A percentile compares a stretch with the other conserved stretches of the same genome.
Evolutionary conservation across 2,329 filamentous ascomycete genomes (phyloP).

Genomic region (Clonostachys chloroleuca): DNA sequence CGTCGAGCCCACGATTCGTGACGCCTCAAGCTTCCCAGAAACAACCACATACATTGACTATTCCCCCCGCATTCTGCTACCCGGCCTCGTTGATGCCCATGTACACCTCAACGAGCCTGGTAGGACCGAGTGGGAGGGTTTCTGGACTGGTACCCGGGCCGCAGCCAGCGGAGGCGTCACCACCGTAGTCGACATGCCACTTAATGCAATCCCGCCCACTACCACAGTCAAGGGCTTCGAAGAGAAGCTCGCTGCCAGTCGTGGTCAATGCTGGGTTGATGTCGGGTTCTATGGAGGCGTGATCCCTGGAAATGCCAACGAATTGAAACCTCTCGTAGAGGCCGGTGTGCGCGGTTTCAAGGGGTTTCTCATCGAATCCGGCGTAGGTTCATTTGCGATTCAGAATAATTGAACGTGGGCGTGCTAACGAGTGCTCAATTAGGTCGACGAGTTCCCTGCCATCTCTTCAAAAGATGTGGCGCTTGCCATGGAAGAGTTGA

Average conservation of each 20-base stretch:
- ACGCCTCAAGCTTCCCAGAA: constrained; percentile 66
- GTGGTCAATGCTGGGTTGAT: constrained; percentile 93
- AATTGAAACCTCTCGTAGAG: constrained; percentile 76
- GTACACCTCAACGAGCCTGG: constrained; percentile 97
- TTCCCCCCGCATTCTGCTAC: constrained; percentile 78
- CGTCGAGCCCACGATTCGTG: constrained; percentile 70
- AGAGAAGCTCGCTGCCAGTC: constrained; percentile 80
- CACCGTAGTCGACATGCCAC: constrained; percentile 94
- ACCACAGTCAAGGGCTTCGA: constrained; percentile 79
- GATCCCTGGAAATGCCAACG: constrained; percentile 79
- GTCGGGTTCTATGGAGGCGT: constrained; percentile 98
- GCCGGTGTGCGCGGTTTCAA: constrained; percentile 94
- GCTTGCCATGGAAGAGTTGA: constrained; percentile 75
- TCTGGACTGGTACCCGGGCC: constrained; percentile 89
- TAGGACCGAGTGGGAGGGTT: constrained; percentile 97
- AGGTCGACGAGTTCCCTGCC: constrained; percentile 95
- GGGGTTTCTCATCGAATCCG: constrained; percentile 94
- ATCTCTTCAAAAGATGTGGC: constrained; percentile 77
- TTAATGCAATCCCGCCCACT: constrained; percentile 95
- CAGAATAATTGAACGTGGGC: constrained; percentile 7
- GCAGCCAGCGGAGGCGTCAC: constrained; percentile 95
- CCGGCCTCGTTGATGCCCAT: constrained; percentile 92
- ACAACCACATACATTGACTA: constrained; percentile 76
- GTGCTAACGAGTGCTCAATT: constrained; percentile 1
- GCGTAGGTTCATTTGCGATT: constrained; percentile 54